These are phyloP conservation scores for Lotus japonicus DNA, from an alignment of 306 rosid genomes.

Conservation along the genomic window DNA sequence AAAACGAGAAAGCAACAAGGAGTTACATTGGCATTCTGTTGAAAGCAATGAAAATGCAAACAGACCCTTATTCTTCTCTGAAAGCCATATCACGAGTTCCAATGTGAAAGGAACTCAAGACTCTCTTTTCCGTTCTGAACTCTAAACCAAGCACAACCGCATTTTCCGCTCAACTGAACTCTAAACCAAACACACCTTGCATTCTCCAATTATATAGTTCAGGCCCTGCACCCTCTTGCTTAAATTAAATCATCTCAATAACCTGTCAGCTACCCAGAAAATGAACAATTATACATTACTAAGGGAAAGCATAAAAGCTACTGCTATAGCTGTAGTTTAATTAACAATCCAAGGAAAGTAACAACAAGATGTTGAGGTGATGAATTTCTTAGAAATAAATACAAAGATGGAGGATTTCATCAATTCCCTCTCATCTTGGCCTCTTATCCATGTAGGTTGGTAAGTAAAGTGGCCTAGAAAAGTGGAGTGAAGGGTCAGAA, in stretches of 20 bases:
- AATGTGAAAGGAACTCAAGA: too few relatives aligned
- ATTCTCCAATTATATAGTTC: neutral
- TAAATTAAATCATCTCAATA: neutral
- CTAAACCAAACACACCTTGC: too few relatives aligned
- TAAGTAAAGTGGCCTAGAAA: conserved; percentile 49
- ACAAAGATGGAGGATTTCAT: conserved; percentile 13
- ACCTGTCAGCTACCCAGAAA: neutral
- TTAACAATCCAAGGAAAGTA: conserved; percentile 18
- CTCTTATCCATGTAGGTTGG: conserved; percentile 50
- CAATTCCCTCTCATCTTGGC: conserved; percentile 10
- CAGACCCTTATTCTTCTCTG: too few relatives aligned
- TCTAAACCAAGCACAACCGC: too few relatives aligned
- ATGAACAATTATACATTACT: conserved; percentile 14
- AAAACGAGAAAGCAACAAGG: too few relatives aligned
- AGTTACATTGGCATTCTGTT: too few relatives aligned
- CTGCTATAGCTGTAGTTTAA: conserved; percentile 1
- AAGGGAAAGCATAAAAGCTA: conserved; percentile 23
- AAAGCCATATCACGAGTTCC: too few relatives aligned
- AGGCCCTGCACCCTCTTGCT: neutral
- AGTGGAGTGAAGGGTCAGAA: conserved; percentile 49
- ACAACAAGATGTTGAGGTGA: conserved; percentile 65
- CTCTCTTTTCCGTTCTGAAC: too few relatives aligned
- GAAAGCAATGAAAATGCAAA: too few relatives aligned
- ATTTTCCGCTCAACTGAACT: too few relatives aligned
- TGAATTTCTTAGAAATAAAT: conserved; percentile 32